A percentile compares a stretch with the other conserved stretches of the same genome.
Conservation (phyloP, 129 eudicot species). For the Mikania micrantha region DNA sequence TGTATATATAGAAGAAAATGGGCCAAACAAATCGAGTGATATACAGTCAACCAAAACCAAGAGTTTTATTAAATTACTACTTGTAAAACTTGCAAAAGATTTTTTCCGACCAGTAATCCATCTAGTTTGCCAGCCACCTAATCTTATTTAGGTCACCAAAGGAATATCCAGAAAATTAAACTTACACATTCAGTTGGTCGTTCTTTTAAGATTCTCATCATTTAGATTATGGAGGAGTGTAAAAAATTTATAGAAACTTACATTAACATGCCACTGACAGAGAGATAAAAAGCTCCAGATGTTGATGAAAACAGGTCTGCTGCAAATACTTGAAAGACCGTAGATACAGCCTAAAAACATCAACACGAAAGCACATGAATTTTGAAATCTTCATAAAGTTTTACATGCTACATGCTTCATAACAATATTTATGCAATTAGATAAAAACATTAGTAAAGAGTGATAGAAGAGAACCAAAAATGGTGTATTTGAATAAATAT, state of each 20-base stretch:
- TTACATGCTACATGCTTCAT: neutral
- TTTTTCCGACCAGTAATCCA: neutral
- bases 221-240: neutral
- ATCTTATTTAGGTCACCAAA: neutral
- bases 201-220: neutral
- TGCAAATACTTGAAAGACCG: constrained; percentile 71
- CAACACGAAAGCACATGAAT: constrained; percentile 1
- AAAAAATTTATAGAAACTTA: constrained; percentile 29
- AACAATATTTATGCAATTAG: neutral
- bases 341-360: constrained; percentile 55
- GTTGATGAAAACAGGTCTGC: constrained; percentile 42
- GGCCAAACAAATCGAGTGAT: neutral
- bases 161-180: neutral
- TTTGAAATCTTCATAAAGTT: neutral
- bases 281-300: constrained; percentile 48
- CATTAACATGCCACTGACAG: constrained; percentile 83
- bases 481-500: too few species aligned
- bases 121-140: neutral
- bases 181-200: neutral
- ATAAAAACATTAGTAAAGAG: neutral
- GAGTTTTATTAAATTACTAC: too few species aligned
- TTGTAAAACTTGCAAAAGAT: too few species aligned
- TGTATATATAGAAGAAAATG: neutral
- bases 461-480: neutral
- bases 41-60: neutral